A percentile compares a stretch with the other conserved stretches of the same genome.
phyloP scores from a whole-genome alignment of 257 asterid species.

The Verbascum thapsus region DNA sequence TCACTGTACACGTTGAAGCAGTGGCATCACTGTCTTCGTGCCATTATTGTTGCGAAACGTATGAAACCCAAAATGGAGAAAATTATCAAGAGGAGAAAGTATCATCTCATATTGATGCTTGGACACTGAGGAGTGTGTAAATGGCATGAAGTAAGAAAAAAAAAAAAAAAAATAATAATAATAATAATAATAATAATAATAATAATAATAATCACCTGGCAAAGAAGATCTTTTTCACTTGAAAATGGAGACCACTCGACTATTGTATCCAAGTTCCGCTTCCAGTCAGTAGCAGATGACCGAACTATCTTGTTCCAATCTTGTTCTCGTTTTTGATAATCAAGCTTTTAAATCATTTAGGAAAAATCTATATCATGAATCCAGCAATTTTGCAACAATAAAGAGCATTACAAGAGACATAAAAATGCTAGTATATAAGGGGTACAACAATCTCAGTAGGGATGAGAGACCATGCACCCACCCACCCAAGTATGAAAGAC shows the following conservation, averaged over 20 bases:
- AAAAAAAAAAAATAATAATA: too few species aligned
- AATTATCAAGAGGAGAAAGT: neutral
- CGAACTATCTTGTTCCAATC: slow-evolving; percentile 47
- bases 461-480: neutral
- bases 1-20: neutral
- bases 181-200: too few species aligned
- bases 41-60: neutral
- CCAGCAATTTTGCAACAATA: slow-evolving; percentile 10
- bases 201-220: slow-evolving; percentile 68
- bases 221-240: slow-evolving; percentile 82
- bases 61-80: slow-evolving; percentile 7
- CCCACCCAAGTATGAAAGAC: slow-evolving; percentile 6
- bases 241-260: slow-evolving; percentile 92
- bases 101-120: neutral
- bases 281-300: slow-evolving; percentile 55
- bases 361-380: slow-evolving; percentile 26
- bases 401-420: neutral
- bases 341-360: slow-evolving; percentile 48
- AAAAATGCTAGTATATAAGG: neutral
- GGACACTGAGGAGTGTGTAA: neutral
- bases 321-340: slow-evolving; percentile 54
- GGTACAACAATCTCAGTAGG: slow-evolving; percentile 14
- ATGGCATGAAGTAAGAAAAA: too few species aligned
- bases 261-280: slow-evolving; percentile 66
- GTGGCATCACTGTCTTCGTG: neutral